These are phyloP conservation scores for Thielaviopsis musarum DNA, from an alignment of 2,329 filamentous ascomycete genomes.

Conservation along the genomic window DNA sequence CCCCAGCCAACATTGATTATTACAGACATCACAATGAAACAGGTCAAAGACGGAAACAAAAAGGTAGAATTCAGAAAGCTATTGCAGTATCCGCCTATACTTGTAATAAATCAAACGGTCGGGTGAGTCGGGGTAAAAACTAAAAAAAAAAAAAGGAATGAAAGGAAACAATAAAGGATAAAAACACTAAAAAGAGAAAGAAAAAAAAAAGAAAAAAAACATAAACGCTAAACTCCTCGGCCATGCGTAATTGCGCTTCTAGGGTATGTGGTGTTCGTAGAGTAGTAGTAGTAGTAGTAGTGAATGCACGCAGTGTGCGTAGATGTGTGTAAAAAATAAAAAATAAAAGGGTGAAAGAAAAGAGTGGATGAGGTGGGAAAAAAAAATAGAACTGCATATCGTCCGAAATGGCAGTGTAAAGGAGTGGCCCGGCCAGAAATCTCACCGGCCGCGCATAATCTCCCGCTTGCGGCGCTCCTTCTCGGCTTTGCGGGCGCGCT, in stretches of 20 bases:
- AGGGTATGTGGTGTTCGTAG: background rate
- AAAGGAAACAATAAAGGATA: background rate
- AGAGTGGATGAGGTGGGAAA: background rate
- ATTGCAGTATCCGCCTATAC: background rate
- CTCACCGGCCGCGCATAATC: constrained; percentile 13
- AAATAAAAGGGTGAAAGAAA: background rate
- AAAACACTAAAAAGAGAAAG: background rate
- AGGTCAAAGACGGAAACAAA: no score
- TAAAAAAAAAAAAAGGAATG: background rate
- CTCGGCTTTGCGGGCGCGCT: constrained; percentile 42
- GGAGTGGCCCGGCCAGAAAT: background rate
- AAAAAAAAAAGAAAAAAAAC: constrained; percentile 1
- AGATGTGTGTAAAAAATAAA: background rate
- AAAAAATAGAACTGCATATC: background rate
- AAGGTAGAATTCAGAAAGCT: background rate
- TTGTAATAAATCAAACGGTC: background rate
- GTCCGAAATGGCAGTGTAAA: background rate
- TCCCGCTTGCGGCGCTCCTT: constrained; percentile 39
- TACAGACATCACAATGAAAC: no score
- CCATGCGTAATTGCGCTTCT: constrained; percentile 4
- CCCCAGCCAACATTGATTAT: no score
- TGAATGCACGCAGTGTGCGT: background rate
- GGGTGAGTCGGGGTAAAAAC: background rate
- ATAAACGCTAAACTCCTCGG: constrained; percentile 3
- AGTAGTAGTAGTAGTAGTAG: background rate